phyloP scores from a whole-genome alignment of 192 early-diverging fungal species.

The Entomortierella beljakovae region DNA sequence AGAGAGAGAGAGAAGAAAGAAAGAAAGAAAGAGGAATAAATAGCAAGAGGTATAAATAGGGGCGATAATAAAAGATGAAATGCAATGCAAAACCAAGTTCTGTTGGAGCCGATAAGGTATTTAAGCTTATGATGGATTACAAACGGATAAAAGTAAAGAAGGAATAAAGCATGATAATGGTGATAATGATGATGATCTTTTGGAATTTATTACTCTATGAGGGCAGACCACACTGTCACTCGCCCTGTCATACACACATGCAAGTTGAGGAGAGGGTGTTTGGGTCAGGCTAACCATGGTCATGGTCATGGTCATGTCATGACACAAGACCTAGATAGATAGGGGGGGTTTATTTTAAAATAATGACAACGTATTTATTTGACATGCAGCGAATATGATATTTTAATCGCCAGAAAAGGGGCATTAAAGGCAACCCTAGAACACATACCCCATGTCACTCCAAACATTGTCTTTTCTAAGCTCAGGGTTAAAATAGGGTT shows the following conservation, averaged over 20 bases:
- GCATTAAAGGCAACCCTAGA: neutral
- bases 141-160: neutral
- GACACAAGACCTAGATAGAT: neutral
- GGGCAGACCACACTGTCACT: conserved; percentile 7
- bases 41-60: no score
- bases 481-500: no score
- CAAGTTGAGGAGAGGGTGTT: neutral
- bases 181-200: neutral
- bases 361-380: no score
- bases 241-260: conserved; percentile 11
- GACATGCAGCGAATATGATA: neutral
- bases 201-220: neutral
- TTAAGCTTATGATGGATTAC: neutral
- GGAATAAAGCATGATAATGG: neutral
- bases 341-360: no score
- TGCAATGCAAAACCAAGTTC: neutral
- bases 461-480: no score
- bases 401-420: neutral
- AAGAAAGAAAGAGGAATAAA: no score
- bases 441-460: no score
- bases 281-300: conserved; percentile 3
- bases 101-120: neutral
- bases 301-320: conserved; percentile 11
- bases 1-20: neutral
- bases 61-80: neutral